These are phyloP conservation scores for Hydrangea macrophylla DNA, from an alignment of 148 eudicot species.

Conservation along the genomic window DNA sequence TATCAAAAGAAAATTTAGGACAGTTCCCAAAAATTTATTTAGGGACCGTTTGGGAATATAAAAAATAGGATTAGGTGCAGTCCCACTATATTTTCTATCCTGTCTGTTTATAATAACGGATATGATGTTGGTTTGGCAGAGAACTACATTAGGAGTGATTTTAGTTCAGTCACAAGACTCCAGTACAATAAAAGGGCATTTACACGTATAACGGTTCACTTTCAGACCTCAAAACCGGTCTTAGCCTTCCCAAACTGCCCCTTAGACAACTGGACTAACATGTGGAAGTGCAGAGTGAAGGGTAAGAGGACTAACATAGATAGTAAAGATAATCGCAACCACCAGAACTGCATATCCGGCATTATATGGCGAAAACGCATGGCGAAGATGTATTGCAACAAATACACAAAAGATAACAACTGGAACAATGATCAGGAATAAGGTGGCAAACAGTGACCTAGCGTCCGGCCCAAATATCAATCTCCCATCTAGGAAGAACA, in stretches of 20 bases:
- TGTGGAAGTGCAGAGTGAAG: not conserved
- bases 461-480: slow-evolving; percentile 97
- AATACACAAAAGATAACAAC: slow-evolving; percentile 66
- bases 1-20: not conserved
- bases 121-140: too few relatives aligned
- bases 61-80: too few relatives aligned
- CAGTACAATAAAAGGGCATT: too few relatives aligned
- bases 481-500: slow-evolving; percentile 71
- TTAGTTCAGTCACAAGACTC: too few relatives aligned
- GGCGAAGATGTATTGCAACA: slow-evolving; percentile 91
- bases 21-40: too few relatives aligned
- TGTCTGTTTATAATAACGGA: too few relatives aligned
- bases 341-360: slow-evolving; percentile 85
- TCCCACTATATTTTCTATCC: too few relatives aligned
- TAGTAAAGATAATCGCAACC: slow-evolving; percentile 65
- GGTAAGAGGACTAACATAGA: slow-evolving; percentile 53
- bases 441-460: slow-evolving; percentile 60
- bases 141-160: too few relatives aligned
- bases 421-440: slow-evolving; percentile 68
- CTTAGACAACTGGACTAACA: not conserved
- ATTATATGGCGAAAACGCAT: slow-evolving; percentile 62
- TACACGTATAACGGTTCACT: not conserved
- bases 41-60: too few relatives aligned
- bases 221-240: not conserved
- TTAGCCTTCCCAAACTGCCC: not conserved